Evolutionary conservation across 2,329 filamentous ascomycete genomes (phyloP).

Genomic region (Colletotrichum endophyticum): DNA sequence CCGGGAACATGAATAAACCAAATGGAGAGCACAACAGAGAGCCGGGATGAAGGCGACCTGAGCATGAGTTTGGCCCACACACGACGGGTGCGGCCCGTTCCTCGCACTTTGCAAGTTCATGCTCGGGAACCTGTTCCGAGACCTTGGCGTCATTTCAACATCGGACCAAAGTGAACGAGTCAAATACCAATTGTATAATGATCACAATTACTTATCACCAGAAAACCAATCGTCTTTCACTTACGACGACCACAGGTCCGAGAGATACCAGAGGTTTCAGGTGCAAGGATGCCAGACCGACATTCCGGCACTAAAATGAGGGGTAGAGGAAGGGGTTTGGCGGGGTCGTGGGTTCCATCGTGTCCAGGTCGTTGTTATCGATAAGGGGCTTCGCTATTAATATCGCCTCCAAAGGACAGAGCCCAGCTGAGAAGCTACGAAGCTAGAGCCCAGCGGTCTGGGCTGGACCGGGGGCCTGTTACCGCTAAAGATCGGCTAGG

Average conservation of each 20-base stretch:
- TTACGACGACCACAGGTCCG: background rate
- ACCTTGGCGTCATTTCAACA: background rate
- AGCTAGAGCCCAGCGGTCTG: background rate
- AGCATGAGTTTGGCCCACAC: conserved; percentile 1
- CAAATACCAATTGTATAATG: background rate
- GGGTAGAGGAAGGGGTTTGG: background rate
- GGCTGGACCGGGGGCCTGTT: background rate
- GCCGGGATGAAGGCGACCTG: background rate
- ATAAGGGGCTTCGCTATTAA: background rate
- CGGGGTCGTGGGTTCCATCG: background rate
- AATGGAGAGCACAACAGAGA: background rate
- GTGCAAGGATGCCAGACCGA: conserved; percentile 4
- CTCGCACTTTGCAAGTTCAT: background rate
- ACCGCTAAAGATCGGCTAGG: conserved; percentile 5
- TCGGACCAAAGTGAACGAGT: background rate
- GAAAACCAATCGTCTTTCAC: background rate
- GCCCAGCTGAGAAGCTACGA: background rate
- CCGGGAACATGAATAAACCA: background rate
- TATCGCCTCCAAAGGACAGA: background rate
- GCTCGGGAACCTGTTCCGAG: background rate
- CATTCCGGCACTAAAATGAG: conserved; percentile 5
- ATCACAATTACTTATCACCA: background rate
- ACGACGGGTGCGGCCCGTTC: background rate
- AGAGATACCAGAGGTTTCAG: background rate
- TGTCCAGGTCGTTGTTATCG: background rate